Conservation (phyloP, 306 rosid species). For the Acacia confusa region DNA sequence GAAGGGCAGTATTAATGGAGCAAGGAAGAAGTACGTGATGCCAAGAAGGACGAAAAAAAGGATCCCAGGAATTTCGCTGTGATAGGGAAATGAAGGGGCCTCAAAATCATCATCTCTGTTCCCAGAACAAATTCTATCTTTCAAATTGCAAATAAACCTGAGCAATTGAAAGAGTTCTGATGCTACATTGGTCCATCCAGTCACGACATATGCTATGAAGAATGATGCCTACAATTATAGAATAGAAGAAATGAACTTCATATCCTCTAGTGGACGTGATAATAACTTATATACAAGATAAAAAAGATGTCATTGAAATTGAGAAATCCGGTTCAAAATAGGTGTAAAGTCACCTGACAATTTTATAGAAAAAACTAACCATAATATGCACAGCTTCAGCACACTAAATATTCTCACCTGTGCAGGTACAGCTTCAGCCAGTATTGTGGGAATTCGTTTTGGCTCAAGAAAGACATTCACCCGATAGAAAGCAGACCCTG, state of each 20-base stretch:
- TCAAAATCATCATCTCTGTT: slow-evolving; percentile 43
- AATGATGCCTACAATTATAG: slow-evolving; percentile 69
- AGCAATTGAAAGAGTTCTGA: slow-evolving; percentile 63
- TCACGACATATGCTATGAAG: slow-evolving; percentile 74
- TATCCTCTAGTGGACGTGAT: neutral
- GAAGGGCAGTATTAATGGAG: slow-evolving; percentile 92
- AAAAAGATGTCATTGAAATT: neutral
- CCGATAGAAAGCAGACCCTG: slow-evolving; percentile 74
- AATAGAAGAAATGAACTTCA: slow-evolving; percentile 23
- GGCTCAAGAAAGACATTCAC: slow-evolving; percentile 74
- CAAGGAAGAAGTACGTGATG: slow-evolving; percentile 81
- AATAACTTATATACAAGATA: slow-evolving; percentile 13
- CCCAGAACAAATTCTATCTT: slow-evolving; percentile 39
- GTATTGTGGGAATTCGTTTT: slow-evolving; percentile 61
- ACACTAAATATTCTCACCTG: slow-evolving; percentile 55
- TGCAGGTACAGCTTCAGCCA: slow-evolving; percentile 82
- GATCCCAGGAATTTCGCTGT: slow-evolving; percentile 64
- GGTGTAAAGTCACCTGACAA: neutral
- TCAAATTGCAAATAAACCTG: slow-evolving; percentile 45
- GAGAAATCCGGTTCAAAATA: neutral
- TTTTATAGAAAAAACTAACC: neutral
- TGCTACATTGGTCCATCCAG: slow-evolving; percentile 66
- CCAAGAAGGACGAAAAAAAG: slow-evolving; percentile 89
- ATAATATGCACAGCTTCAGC: neutral
- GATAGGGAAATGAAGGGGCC: slow-evolving; percentile 64